phyloP scores from a whole-genome alignment of 495 filamentous ascomycete genomes.

The Talaromyces thailandensis region DNA sequence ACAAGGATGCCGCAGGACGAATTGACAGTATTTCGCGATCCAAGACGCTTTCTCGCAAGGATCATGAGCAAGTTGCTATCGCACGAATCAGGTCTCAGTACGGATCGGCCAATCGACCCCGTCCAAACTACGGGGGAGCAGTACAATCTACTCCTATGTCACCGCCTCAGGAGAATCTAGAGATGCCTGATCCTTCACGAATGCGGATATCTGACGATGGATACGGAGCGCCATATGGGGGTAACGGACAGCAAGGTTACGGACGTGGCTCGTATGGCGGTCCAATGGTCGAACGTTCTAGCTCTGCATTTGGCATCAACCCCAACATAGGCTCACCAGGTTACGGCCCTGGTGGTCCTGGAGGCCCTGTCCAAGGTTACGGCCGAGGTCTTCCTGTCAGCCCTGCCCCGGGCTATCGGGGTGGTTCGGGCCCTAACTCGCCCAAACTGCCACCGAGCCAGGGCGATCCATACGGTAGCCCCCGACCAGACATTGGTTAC shows the following conservation, averaged over 20 bases:
- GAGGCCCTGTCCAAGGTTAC: slow-evolving; percentile 8
- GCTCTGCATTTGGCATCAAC: slow-evolving; percentile 60
- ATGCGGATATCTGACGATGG: slow-evolving; percentile 35
- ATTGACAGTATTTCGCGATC: slow-evolving; percentile 80
- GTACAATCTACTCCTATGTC: slow-evolving; percentile 43
- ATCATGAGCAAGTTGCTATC: slow-evolving; percentile 88
- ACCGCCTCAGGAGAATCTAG: slow-evolving; percentile 48
- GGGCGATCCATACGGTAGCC: slow-evolving; percentile 19
- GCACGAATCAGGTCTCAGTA: slow-evolving; percentile 86
- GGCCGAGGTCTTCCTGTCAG: slow-evolving; percentile 26
- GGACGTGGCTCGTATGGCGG: slow-evolving; percentile 10
- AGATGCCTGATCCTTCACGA: slow-evolving; percentile 64
- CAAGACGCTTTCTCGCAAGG: slow-evolving; percentile 77
- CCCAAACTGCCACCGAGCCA: slow-evolving; percentile 23
- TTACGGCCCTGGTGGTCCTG: slow-evolving; percentile 19
- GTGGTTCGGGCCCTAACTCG: slow-evolving; percentile 24
- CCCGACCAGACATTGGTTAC: slow-evolving; percentile 44
- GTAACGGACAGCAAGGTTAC: slow-evolving; percentile 6
- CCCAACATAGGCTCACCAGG: slow-evolving; percentile 41
- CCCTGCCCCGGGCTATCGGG: slow-evolving; percentile 29
- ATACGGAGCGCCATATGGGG: slow-evolving; percentile 24
- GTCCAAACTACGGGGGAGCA: slow-evolving; percentile 35
- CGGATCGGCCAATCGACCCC: slow-evolving; percentile 66
- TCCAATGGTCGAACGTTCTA: slow-evolving; percentile 39
- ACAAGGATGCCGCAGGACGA: slow-evolving; percentile 74